Base-by-base conservation (phyloP, 1,284 basidiomycete genomes). In the Coniferiporia sulphurascens region DNA sequence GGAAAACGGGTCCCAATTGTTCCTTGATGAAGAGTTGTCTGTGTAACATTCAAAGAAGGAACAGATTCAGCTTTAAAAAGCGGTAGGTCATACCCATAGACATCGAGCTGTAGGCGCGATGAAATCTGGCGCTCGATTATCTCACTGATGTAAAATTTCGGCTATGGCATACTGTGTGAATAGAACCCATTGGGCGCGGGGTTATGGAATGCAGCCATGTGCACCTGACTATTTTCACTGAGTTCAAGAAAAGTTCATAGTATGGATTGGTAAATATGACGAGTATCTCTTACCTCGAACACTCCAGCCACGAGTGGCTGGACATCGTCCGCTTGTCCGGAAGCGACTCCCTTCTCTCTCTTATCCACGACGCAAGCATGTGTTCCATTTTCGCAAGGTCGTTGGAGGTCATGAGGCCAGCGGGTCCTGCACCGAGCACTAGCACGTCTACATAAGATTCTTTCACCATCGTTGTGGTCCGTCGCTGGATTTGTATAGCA, bases 291-390 rank as follows among this genome's bases (percentile, higher is more conserved):
- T 53, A 83, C 86, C 78, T 89, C 84, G 22, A 93, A 72, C 5
- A 91, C 84, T 70, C 93, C 90, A 51, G 91, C 82, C 0, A 87
- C 89, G 41, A 89, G n/a, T 0, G 87, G 86, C 67, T 89, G 86
- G 53, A 91, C 85, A 4, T 88, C 89, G 67, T 92, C 89, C 0
- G 88, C 89, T 67, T 91, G n/a, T n/a, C n/a, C n/a, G 5, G 83
- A 82, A 43, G 76, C 68, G 12, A 89, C 79, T 65, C 79, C 83
- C 15, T 65, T 62, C 4, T 84, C 78, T 63, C 87, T 89, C 60
- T 13, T 51, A 68, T 91, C 89, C 36, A 91, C 71, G 52, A 90
- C 81, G 5, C 83, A 77, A 13, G 88, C 81, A 44, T 81, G 78
- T 15, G 85, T 71, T 85, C 86, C 12, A 82, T 83, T 51, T 69